Percentiles rank a stretch among this genome's conserved stretches.
Conservation (phyloP, 2,329 filamentous ascomycete genomes). For the Ascochyta viciae-villosae region DNA sequence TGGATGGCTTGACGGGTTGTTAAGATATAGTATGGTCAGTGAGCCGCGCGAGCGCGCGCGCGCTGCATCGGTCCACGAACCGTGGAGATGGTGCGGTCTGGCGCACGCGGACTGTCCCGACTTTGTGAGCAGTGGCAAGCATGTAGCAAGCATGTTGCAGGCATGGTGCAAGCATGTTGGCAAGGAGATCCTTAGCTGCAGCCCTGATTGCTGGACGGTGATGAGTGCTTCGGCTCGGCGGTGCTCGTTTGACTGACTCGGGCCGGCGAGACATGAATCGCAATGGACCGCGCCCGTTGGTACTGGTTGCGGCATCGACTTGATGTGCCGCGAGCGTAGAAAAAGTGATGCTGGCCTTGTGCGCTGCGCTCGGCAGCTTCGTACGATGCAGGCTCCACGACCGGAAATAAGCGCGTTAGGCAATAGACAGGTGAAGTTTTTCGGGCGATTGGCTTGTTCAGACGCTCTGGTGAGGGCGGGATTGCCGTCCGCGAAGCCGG, state of each 20-base stretch:
- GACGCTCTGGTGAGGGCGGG: constrained; percentile 4
- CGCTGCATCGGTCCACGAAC: constrained; percentile 23
- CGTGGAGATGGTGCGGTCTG: constrained; percentile 30
- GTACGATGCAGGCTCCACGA: neutral
- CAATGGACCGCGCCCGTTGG: constrained; percentile 8
- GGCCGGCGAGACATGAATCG: constrained; percentile 9
- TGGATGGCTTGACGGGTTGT: neutral
- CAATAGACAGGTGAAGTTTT: neutral
- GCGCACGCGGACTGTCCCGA: constrained; percentile 30
- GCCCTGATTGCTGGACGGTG: constrained; percentile 9
- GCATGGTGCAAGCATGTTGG: constrained; percentile 15
- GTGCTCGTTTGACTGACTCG: constrained; percentile 17
- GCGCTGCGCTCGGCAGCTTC: neutral
- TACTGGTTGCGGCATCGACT: neutral
- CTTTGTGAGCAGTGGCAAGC: constrained; percentile 16
- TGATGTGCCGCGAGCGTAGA: neutral
- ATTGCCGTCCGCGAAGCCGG: constrained; percentile 4
- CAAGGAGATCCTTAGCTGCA: constrained; percentile 17
- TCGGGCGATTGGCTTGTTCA: neutral
- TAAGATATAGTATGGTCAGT: constrained; percentile 33
- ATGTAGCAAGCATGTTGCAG: constrained; percentile 16
- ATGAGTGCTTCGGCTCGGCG: constrained; percentile 21
- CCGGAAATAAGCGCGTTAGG: neutral
- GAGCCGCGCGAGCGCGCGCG: constrained; percentile 20
- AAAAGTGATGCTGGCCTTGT: neutral